phyloP scores from a whole-genome alignment of 1,284 basidiomycete species.

The Cutaneotrichosporon cutaneum region DNA sequence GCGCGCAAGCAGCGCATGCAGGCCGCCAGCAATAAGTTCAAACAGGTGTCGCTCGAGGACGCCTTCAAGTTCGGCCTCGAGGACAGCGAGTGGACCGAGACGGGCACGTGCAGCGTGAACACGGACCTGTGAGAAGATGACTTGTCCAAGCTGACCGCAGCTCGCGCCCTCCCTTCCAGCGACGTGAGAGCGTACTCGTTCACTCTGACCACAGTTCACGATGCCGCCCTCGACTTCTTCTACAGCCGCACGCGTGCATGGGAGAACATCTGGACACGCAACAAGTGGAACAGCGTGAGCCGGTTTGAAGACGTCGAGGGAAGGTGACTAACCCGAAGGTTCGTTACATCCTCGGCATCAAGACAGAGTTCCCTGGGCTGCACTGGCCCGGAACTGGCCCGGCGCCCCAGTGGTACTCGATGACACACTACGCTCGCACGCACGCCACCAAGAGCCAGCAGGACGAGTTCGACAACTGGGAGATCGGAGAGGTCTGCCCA shows the following conservation, averaged over 20 bases:
- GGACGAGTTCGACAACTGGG: conserved; percentile 3
- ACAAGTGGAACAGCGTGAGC: conserved; percentile 2
- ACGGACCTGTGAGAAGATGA: conserved; percentile 28
- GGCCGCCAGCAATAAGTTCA: not conserved
- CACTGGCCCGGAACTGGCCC: conserved; percentile 40
- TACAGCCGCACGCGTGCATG: conserved; percentile 35
- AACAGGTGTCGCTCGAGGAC: conserved; percentile 21
- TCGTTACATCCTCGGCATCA: conserved; percentile 34
- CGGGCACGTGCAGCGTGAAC: conserved; percentile 23
- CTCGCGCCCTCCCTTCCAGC: conserved; percentile 35
- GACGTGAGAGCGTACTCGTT: conserved; percentile 27
- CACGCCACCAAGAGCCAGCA: not conserved
- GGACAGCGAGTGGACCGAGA: conserved; percentile 30
- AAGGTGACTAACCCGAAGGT: conserved; percentile 24
- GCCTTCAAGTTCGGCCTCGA: conserved; percentile 38
- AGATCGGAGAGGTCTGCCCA: conserved; percentile 33
- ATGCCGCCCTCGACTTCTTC: conserved; percentile 36
- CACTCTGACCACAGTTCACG: conserved; percentile 30
- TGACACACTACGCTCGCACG: conserved; percentile 6
- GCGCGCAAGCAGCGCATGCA: not conserved
- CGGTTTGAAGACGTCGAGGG: not conserved
- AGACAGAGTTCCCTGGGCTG: conserved; percentile 20
- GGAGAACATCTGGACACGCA: conserved; percentile 17
- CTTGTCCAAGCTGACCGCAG: conserved; percentile 18
- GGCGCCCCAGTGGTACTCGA: conserved; percentile 18